Conservation (phyloP, 345 rosid genomes). For the Fremontodendron californicum region DNA sequence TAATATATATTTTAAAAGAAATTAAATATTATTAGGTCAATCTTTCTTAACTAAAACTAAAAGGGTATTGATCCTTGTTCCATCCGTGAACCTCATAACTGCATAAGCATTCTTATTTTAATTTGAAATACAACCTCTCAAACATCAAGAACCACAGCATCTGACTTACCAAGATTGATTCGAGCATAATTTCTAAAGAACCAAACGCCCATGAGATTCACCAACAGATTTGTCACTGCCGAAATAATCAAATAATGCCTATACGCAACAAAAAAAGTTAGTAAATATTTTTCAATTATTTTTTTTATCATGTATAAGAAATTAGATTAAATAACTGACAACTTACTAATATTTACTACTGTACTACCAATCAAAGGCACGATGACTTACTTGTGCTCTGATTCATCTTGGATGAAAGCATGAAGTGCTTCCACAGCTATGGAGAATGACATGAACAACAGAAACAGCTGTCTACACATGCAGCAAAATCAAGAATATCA, state of each 20-base stretch:
- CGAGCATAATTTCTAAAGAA: conserved; percentile 98
- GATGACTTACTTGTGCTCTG: conserved; percentile 89
- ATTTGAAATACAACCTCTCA: not conserved
- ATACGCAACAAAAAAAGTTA: conserved; percentile 23
- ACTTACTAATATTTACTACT: conserved; percentile 3
- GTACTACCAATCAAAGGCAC: not conserved
- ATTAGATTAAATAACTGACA: not conserved
- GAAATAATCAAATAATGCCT: conserved; percentile 99
- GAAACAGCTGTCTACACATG: conserved; percentile 98
- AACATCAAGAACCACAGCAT: conserved; percentile 3
- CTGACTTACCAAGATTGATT: conserved; percentile 64
- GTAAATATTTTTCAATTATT: not conserved
- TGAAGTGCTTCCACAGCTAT: conserved; percentile 98
- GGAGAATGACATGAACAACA: conserved; percentile 98
- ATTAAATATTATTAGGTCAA: not conserved
- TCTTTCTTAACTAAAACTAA: not conserved
- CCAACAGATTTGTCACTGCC: conserved; percentile 86
- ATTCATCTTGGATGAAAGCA: conserved; percentile 97
- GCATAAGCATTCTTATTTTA: not conserved
- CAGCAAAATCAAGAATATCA: conserved; percentile 49
- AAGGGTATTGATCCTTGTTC: not conserved
- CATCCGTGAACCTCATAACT: not conserved
- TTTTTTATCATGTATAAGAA: not conserved
- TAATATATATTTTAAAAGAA: not conserved
- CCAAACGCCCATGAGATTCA: conserved; percentile 96